These are phyloP conservation scores for Dothistroma septosporum DNA, from an alignment of 2,329 filamentous ascomycete species.

Conservation along the genomic window DNA sequence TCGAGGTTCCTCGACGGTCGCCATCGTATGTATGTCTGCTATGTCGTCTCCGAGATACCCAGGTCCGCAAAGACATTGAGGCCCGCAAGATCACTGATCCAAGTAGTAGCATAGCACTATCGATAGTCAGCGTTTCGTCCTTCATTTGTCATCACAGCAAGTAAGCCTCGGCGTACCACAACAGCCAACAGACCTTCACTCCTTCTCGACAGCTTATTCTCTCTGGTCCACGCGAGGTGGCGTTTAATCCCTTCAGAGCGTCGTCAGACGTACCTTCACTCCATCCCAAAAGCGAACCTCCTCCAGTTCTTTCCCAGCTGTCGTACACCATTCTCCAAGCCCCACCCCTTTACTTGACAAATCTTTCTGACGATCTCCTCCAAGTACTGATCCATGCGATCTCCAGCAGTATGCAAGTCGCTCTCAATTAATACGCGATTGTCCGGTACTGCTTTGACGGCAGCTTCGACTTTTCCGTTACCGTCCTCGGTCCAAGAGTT, in stretches of 20 bases:
- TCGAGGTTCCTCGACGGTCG: no score
- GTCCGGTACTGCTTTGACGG: conserved; percentile 69
- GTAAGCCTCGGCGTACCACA: neutral
- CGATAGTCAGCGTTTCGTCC: neutral
- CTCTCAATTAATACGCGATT: conserved; percentile 81
- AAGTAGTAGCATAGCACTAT: neutral
- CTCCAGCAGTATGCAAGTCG: conserved; percentile 79
- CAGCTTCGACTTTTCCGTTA: conserved; percentile 55
- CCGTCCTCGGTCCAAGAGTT: conserved; percentile 54
- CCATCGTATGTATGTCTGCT: no score
- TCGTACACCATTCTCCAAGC: conserved; percentile 64
- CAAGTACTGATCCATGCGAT: conserved; percentile 71
- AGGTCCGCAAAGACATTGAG: no score
- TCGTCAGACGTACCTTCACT: neutral
- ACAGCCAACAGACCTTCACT: neutral
- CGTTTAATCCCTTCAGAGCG: no score
- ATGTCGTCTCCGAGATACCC: no score
- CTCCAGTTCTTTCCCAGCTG: conserved; percentile 71
- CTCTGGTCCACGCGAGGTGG: no score
- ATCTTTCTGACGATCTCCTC: conserved; percentile 72
- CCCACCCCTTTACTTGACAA: conserved; percentile 75
- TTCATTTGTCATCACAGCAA: neutral
- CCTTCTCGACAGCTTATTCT: neutral
- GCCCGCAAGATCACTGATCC: neutral
- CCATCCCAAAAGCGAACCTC: conserved; percentile 64